Conservation (phyloP, 257 asterid species). For the Lantana camara region DNA sequence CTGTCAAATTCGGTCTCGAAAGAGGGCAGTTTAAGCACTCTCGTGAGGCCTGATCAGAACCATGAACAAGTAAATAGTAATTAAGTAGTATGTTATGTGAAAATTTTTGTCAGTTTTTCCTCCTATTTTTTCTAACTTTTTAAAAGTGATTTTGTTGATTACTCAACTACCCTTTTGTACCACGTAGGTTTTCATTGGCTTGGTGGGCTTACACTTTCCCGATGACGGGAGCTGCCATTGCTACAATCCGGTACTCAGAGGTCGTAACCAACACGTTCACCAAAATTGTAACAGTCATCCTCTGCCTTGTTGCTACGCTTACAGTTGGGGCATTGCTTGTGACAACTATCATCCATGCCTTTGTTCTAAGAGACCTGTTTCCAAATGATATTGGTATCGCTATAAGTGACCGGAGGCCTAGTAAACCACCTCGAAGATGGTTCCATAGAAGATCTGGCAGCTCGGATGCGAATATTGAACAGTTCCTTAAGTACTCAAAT, state of each 20-base stretch:
- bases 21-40: neutral
- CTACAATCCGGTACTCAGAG: constrained; percentile 56
- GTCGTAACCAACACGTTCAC: constrained; percentile 42
- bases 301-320: constrained; percentile 51
- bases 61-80: too few relatives aligned
- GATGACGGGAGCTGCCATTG: constrained; percentile 70
- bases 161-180: too few relatives aligned
- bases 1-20: neutral
- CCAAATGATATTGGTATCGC: constrained; percentile 75
- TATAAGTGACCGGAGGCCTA: constrained; percentile 44
- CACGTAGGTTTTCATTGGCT: constrained; percentile 53
- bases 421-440: constrained; percentile 36
- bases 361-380: constrained; percentile 58
- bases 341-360: constrained; percentile 56
- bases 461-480: constrained; percentile 36
- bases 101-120: too few relatives aligned
- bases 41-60: neutral
- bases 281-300: constrained; percentile 36
- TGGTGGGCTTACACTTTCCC: constrained; percentile 88
- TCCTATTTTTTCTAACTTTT: too few relatives aligned
- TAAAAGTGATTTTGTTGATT: too few relatives aligned
- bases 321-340: constrained; percentile 51
- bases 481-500: constrained; percentile 45
- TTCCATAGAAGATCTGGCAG: constrained; percentile 38
- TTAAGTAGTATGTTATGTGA: too few relatives aligned